A percentile compares a stretch with the other conserved stretches of the same genome.
Evolutionary conservation across 2,329 filamentous ascomycete genomes (phyloP).

Genomic region (Thelonectria rubi): DNA sequence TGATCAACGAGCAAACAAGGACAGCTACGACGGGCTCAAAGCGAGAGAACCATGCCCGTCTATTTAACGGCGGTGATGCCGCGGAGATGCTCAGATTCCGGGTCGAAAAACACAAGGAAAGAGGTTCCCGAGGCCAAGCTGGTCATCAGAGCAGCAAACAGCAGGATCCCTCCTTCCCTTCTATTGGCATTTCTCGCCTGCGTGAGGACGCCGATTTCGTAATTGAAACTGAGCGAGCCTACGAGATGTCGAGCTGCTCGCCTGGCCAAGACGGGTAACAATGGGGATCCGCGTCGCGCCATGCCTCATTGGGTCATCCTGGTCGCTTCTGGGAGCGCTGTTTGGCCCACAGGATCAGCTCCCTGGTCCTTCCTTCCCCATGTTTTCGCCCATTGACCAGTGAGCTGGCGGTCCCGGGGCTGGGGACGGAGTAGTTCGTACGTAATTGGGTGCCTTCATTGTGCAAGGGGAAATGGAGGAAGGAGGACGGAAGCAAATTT

Average conservation of each 20-base stretch:
- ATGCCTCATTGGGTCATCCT: constrained; percentile 1
- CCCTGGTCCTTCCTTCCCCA: not conserved
- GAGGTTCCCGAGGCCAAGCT: constrained; percentile 5
- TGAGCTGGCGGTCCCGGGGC: too few species aligned
- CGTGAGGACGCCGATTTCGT: constrained; percentile 36
- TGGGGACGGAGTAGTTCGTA: too few species aligned
- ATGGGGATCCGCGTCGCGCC: constrained; percentile 22
- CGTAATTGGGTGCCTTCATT: too few species aligned
- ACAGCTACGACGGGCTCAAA: too few species aligned
- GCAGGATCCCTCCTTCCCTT: not conserved
- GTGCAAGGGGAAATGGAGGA: too few species aligned
- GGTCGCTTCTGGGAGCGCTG: not conserved
- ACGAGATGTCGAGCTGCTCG: constrained; percentile 11
- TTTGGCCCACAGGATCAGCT: not conserved
- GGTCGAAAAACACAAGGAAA: not conserved
- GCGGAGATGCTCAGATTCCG: constrained; percentile 16
- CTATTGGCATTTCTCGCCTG: constrained; percentile 34
- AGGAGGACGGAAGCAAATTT: too few species aligned
- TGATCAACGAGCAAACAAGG: not conserved
- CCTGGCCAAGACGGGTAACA: constrained; percentile 26
- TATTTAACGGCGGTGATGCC: constrained; percentile 13
- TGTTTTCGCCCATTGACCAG: not conserved
- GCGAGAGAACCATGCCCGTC: not conserved
- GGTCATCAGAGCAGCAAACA: not conserved
- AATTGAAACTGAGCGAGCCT: constrained; percentile 36